These are phyloP conservation scores for Purpureocillium takamizusanense DNA, from an alignment of 2,329 filamentous ascomycete genomes.

Conservation along the genomic window DNA sequence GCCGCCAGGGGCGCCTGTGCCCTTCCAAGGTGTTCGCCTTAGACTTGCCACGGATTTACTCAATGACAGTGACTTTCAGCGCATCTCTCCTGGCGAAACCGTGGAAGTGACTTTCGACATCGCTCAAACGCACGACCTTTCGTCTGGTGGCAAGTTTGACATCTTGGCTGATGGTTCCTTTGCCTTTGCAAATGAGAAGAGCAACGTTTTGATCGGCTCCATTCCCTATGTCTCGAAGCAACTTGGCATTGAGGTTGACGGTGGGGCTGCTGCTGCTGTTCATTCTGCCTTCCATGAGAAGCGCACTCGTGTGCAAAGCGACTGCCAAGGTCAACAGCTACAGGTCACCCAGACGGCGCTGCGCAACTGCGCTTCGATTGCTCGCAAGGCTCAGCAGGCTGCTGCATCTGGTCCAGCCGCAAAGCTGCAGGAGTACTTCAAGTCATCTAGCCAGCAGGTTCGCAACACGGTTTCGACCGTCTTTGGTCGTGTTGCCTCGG, in stretches of 20 bases:
- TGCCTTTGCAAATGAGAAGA: slow-evolving; percentile 41
- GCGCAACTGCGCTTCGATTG: slow-evolving; percentile 42
- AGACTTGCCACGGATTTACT: slow-evolving; percentile 35
- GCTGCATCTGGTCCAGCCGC: slow-evolving; percentile 37
- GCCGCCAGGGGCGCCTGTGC: slow-evolving; percentile 29
- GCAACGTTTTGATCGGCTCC: slow-evolving; percentile 43
- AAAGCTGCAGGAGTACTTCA: slow-evolving; percentile 56
- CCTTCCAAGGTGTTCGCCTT: slow-evolving; percentile 45
- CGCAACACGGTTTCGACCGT: slow-evolving; percentile 43
- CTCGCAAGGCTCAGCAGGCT: slow-evolving; percentile 40
- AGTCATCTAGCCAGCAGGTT: slow-evolving; percentile 35
- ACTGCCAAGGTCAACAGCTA: slow-evolving; percentile 41
- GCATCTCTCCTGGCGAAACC: slow-evolving; percentile 37
- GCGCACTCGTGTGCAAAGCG: slow-evolving; percentile 41
- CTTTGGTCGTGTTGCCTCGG: slow-evolving; percentile 38
- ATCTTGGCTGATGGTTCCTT: slow-evolving; percentile 48
- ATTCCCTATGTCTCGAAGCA: slow-evolving; percentile 51
- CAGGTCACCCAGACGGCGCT: slow-evolving; percentile 40
- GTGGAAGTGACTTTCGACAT: slow-evolving; percentile 45
- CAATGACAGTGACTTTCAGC: slow-evolving; percentile 38
- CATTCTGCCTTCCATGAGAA: slow-evolving; percentile 38
- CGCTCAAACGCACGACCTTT: slow-evolving; percentile 44
- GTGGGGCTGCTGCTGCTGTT: slow-evolving; percentile 39
- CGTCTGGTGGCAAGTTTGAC: slow-evolving; percentile 42
- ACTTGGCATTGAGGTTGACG: slow-evolving; percentile 48